Conservation (phyloP, 139 green algal species). For the Coelastrella sp. region DNA sequence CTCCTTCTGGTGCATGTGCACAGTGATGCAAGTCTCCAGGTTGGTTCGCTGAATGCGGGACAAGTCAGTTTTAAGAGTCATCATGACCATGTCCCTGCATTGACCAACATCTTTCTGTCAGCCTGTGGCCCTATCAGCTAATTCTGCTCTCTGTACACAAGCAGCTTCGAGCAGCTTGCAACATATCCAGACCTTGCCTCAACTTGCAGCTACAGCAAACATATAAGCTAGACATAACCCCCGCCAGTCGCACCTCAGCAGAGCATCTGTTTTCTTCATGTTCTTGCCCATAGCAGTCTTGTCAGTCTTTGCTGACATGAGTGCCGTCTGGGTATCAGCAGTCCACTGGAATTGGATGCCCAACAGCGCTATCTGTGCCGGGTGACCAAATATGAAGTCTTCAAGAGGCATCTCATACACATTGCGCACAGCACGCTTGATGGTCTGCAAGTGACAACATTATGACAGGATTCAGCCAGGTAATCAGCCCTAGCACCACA, state of each 20-base stretch:
- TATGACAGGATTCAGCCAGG: no score
- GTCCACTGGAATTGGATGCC: slow-evolving; percentile 98
- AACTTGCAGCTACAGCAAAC: no score
- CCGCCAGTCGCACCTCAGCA: neutral
- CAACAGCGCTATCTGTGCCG: slow-evolving; percentile 87
- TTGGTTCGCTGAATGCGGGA: slow-evolving; percentile 89
- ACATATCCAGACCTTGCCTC: no score
- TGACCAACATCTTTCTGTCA: neutral
- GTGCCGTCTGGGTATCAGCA: slow-evolving; percentile 84
- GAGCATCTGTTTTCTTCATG: slow-evolving; percentile 82
- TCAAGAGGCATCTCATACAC: slow-evolving; percentile 90
- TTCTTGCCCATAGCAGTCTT: slow-evolving; percentile 91
- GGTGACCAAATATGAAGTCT: slow-evolving; percentile 92
- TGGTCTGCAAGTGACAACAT: slow-evolving; percentile 48
- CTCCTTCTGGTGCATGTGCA: slow-evolving; percentile 99
- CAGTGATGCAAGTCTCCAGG: slow-evolving; percentile 97
- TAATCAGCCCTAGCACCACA: no score
- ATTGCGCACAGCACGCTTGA: slow-evolving; percentile 83
- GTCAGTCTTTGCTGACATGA: slow-evolving; percentile 81
- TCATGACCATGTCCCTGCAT: slow-evolving; percentile 84
- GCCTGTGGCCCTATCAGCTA: no score
- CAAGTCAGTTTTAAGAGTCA: slow-evolving; percentile 88
- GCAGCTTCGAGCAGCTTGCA: no score
- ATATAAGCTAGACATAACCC: no score
- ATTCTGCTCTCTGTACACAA: no score